These are phyloP conservation scores for Magnolia changhungtana DNA, from an alignment of 164 flowering plant genomes.

Conservation along the genomic window DNA sequence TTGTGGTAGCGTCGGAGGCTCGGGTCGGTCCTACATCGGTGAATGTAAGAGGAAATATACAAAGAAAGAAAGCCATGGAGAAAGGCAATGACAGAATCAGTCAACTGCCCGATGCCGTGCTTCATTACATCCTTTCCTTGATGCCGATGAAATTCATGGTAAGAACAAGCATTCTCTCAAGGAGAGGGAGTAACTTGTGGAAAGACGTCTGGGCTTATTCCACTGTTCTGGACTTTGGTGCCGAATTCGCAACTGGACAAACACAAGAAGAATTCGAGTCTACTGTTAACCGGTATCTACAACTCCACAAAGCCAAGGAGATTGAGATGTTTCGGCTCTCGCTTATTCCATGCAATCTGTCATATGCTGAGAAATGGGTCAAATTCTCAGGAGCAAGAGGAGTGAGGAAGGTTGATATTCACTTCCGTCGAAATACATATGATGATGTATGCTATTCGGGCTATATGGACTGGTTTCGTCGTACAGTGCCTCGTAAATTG, in stretches of 20 bases:
- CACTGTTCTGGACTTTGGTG: neutral
- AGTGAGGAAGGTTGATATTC: conserved; percentile 2
- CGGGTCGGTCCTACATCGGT: too few species aligned
- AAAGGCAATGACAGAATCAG: conserved; percentile 4
- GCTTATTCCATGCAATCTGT: neutral
- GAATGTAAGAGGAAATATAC: too few species aligned
- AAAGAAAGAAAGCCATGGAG: too few species aligned
- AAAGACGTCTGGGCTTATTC: neutral
- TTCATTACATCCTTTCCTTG: neutral
- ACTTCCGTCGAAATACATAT: neutral
- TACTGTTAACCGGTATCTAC: conserved; percentile 1
- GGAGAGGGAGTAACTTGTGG: conserved; percentile 10
- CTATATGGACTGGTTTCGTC: too few species aligned
- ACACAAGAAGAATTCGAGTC: neutral
- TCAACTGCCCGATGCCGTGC: neutral
- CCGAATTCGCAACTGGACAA: neutral
- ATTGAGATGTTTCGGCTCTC: neutral
- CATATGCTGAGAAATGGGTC: conserved; percentile 1
- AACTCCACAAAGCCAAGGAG: neutral
- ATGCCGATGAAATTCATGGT: neutral
- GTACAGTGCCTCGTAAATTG: too few species aligned
- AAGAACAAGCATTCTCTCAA: conserved; percentile 13
- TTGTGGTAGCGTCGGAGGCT: too few species aligned
- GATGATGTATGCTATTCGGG: too few species aligned
- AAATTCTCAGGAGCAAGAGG: neutral